Evolutionary conservation across 306 rosid species (phyloP).

Genomic region (Vigna trinervia): DNA sequence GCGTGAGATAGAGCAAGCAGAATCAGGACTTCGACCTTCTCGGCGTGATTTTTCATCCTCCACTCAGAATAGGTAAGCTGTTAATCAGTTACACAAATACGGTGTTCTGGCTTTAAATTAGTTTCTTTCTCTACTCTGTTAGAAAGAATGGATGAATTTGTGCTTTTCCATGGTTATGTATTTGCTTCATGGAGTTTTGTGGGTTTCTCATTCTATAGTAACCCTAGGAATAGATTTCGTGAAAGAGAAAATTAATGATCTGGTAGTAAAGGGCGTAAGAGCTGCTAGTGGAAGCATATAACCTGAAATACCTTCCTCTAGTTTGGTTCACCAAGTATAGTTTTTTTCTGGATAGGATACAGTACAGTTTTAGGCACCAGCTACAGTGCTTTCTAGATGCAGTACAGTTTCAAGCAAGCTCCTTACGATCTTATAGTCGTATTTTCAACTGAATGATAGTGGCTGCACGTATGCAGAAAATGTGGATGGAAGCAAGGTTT

Average conservation of each 20-base stretch:
- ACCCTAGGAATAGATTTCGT: slow-evolving; percentile 61
- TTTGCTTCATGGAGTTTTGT: not conserved
- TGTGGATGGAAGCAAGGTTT: not conserved
- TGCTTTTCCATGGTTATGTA: not conserved
- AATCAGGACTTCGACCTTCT: slow-evolving; percentile 79
- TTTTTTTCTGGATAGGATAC: not conserved
- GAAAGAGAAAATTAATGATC: not conserved
- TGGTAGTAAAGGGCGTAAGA: not conserved
- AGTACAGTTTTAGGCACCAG: not conserved
- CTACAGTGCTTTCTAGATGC: not conserved
- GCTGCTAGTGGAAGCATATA: not conserved
- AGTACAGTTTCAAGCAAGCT: not conserved
- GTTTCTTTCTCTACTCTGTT: not conserved
- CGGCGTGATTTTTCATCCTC: slow-evolving; percentile 85
- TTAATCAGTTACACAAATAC: slow-evolving; percentile 1
- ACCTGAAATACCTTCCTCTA: not conserved
- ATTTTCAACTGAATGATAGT: not conserved
- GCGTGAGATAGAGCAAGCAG: slow-evolving; percentile 93
- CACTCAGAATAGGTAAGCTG: slow-evolving; percentile 69
- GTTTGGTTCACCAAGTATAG: not conserved
- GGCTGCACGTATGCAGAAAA: not conserved
- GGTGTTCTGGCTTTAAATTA: not conserved
- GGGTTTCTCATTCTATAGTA: slow-evolving; percentile 56
- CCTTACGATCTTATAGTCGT: not conserved
- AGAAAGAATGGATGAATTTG: slow-evolving; percentile 18